Evolutionary conservation across 108 stramenopile species (phyloP).

Genomic region (Cyclotella sp.): DNA sequence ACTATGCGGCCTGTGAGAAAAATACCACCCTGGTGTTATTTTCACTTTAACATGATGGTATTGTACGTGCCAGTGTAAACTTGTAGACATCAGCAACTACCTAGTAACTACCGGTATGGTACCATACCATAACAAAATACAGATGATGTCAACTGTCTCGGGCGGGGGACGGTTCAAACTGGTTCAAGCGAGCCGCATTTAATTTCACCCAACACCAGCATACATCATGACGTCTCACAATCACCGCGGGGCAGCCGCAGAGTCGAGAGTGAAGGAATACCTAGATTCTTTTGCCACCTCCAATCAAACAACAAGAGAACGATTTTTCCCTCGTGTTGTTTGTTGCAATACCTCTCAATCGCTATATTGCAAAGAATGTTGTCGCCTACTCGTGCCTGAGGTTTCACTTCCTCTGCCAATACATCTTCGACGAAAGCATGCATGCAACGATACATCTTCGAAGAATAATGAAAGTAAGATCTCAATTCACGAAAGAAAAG

Average conservation of each 20-base stretch:
- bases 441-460: neutral
- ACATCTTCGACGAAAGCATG: conserved; percentile 16
- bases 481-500: neutral
- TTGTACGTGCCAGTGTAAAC: too few relatives aligned
- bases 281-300: neutral
- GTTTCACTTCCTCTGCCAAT: conserved; percentile 54
- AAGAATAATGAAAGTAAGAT: neutral
- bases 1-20: too few relatives aligned
- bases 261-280: conserved; percentile 3
- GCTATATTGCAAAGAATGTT: conserved; percentile 78
- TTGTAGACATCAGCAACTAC: too few relatives aligned
- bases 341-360: conserved; percentile 71
- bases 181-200: too few relatives aligned
- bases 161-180: too few relatives aligned
- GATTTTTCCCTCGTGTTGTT: conserved; percentile 28
- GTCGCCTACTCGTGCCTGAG: conserved; percentile 59
- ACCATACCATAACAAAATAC: too few relatives aligned
- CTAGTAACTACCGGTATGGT: too few relatives aligned
- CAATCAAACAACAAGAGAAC: neutral
- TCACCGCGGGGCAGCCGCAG: neutral
- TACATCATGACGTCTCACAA: neutral
- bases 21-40: too few relatives aligned
- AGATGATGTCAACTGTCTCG: too few relatives aligned
- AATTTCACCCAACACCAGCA: neutral
- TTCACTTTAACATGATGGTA: too few relatives aligned